Evolutionary conservation across 371 early-diverging fungal species (phyloP).

Genomic region (Parasitella parasitica): DNA sequence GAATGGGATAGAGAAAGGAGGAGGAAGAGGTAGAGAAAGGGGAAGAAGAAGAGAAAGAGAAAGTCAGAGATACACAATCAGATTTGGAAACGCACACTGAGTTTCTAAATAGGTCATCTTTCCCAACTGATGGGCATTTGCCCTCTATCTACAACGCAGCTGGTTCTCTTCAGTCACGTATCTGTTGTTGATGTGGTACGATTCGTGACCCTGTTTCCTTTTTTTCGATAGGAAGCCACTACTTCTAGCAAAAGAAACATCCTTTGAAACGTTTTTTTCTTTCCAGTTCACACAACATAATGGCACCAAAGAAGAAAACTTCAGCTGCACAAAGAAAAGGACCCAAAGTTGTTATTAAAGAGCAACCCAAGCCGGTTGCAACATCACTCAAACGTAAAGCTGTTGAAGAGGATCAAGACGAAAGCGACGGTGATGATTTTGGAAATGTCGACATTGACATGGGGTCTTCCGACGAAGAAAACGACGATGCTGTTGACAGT

Average conservation of each 20-base stretch:
- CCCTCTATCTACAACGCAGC: too few relatives aligned
- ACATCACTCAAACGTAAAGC: constrained; percentile 17
- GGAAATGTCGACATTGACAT: constrained; percentile 48
- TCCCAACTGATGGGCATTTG: background rate
- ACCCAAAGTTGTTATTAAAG: background rate
- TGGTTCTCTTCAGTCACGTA: background rate
- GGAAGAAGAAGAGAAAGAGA: too few relatives aligned
- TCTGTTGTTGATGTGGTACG: too few relatives aligned
- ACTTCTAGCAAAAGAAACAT: background rate
- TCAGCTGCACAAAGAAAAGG: constrained; percentile 1
- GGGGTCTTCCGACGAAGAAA: constrained; percentile 54
- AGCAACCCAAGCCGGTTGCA: constrained; percentile 2
- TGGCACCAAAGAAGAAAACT: constrained; percentile 15
- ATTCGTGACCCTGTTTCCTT: constrained; percentile 3
- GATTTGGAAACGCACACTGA: background rate
- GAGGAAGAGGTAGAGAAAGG: background rate
- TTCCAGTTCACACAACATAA: background rate
- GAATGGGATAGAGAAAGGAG: background rate
- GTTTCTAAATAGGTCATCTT: background rate
- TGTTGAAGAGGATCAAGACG: constrained; percentile 31
- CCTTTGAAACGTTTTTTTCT: background rate
- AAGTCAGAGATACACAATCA: too few relatives aligned
- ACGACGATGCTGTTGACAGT: constrained; percentile 20
- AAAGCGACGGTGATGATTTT: constrained; percentile 43
- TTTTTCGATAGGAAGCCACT: constrained; percentile 1